Conservation (phyloP, 495 filamentous ascomycete species). For the Penicillium alfredii region DNA sequence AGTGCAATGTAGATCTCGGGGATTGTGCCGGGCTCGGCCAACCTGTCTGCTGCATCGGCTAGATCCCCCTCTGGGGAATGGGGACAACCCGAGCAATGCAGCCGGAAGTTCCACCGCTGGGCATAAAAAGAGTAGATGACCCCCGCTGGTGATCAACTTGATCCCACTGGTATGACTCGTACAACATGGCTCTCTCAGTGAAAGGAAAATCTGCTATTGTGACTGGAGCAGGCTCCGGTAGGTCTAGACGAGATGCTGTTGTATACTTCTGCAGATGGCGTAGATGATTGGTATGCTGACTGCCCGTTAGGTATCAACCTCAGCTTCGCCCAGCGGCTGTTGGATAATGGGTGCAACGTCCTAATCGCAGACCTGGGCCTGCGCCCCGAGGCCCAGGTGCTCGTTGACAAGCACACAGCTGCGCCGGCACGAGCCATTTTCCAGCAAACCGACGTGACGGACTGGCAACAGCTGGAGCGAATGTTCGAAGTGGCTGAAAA, state of each 20-base stretch:
- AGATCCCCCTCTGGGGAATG: no score
- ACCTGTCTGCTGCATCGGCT: no score
- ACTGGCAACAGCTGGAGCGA: slow-evolving; percentile 52
- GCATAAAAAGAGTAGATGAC: slow-evolving; percentile 10
- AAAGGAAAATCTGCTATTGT: slow-evolving; percentile 61
- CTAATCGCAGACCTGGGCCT: slow-evolving; percentile 60
- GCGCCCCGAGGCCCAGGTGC: slow-evolving; percentile 55
- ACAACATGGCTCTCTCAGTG: slow-evolving; percentile 43
- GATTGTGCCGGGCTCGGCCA: no score
- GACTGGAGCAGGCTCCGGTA: slow-evolving; percentile 67
- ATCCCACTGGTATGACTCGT: neutral
- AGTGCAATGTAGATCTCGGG: no score
- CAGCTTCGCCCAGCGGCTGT: slow-evolving; percentile 52
- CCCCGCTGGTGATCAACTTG: neutral
- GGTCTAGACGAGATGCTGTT: no score
- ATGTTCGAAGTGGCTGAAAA: slow-evolving; percentile 51
- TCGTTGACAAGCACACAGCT: slow-evolving; percentile 47
- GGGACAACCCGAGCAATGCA: no score
- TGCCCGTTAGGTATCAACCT: slow-evolving; percentile 43
- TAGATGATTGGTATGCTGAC: slow-evolving; percentile 3
- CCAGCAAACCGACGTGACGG: slow-evolving; percentile 55
- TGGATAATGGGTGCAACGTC: slow-evolving; percentile 57
- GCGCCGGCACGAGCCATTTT: slow-evolving; percentile 48
- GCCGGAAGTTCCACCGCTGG: slow-evolving; percentile 12
- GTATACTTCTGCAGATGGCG: no score